Evolutionary conservation across 1,284 basidiomycete species (phyloP), one percentile per base, ranked within the genome.

Genomic region (Boletus semigastroideus): DNA sequence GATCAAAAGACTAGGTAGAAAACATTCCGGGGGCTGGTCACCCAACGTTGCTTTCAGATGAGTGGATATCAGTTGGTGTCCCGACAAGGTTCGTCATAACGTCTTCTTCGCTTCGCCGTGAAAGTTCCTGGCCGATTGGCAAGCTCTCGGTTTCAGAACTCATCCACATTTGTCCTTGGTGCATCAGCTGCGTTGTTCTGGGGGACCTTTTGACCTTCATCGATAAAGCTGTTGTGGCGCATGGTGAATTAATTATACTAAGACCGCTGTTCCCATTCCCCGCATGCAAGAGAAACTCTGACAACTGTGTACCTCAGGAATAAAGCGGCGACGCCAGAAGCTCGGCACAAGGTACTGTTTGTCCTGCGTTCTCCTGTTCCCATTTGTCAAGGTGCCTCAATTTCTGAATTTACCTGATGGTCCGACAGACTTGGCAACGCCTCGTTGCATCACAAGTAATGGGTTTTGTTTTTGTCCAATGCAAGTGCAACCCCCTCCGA

Each of bases 1-100:
- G 62, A 69, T 65, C 40, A 57, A 51, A 55, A 45, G 48, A 54
- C 52, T 55, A 42, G 45, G 33, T 61, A 56, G 52, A 59, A 54
- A 33, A 49, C 48, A 42, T 55, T 47, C 34, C 40, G 41, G 45
- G n/a, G 45, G 50, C 46, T 51, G 46, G 52, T 42, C 34, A 50
- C 43, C 38, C 43, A 34, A 25, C 30, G 46, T 20, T 48, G 45
- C 47, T 42, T 41, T 22, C 42, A 46, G 44, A 38, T 47, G 48
- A 45, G 46, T 33, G 19, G 53, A 37, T 33, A 42, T 28, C 37
- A 34, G 44, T 45, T 36, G 42, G 44, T 41, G 17, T 49, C 39
- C 20, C 51, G 31, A 33, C 57, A 63, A 63, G 55, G 62, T 66
- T 53, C 44, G 64, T 61, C 48, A 39, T 31, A 46, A 56, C 33